Conservation (phyloP, 2,329 filamentous ascomycete species). For the Exophiala xenobiotica region DNA sequence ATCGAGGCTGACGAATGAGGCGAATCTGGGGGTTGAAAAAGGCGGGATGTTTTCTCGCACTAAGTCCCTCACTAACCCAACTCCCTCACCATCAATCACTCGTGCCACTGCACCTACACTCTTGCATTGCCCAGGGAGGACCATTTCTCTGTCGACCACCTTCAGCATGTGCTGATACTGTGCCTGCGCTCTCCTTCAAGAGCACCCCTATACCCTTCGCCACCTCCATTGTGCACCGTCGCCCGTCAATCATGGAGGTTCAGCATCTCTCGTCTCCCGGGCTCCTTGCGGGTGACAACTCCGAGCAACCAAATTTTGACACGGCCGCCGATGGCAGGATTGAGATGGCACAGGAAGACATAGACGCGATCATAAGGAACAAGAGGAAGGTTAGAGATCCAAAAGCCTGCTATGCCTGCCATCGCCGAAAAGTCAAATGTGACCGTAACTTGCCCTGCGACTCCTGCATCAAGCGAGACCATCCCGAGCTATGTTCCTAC, state of each 20-base stretch:
- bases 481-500: conserved; percentile 50
- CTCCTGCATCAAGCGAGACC: conserved; percentile 50
- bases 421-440: conserved; percentile 43
- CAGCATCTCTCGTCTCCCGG: conserved; percentile 12
- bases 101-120: background rate
- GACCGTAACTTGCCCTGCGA: conserved; percentile 51
- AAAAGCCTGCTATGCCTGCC: conserved; percentile 35
- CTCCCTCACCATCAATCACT: background rate
- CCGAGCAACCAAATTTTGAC: conserved; percentile 21
- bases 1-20: background rate
- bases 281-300: conserved; percentile 13
- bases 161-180: background rate
- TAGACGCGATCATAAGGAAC: conserved; percentile 49
- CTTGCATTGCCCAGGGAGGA: background rate
- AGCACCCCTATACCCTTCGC: background rate
- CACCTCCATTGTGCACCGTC: background rate
- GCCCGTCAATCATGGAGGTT: conserved; percentile 13
- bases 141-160: no score
- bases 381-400: conserved; percentile 50
- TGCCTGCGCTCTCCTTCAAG: background rate
- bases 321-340: conserved; percentile 18
- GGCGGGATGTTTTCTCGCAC: background rate
- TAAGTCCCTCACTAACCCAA: background rate
- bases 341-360: conserved; percentile 46
- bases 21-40: background rate